Evolutionary conservation across 192 early-diverging fungal genomes (phyloP), one percentile per base, ranked within the genome.

Genomic region (Coemansia sp.): DNA sequence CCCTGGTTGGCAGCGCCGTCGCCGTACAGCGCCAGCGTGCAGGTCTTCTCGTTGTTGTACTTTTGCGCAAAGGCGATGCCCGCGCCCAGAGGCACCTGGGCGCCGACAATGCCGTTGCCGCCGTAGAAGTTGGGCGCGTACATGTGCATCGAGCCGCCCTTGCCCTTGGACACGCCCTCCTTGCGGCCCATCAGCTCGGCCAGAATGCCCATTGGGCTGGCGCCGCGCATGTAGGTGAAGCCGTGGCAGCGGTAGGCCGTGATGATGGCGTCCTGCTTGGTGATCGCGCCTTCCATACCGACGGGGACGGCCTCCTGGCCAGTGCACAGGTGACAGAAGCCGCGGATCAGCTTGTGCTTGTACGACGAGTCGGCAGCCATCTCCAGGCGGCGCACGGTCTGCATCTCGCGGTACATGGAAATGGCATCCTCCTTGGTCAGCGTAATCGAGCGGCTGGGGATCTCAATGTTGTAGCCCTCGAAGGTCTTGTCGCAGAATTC

Each of bases 131-230:
- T 87, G 55, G 78, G 81, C 39, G 87, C 85, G 78, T 95, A 98
- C 91, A 98, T 93, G 83, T 98, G 95, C 95, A 98, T 98, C 49
- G 95, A 98, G n/a, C 95, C 95, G 58, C 94, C 95, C 83, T 95
- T 98, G 35, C 95, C 95, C 67, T 82, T 77, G 24, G 93, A 93
- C 67, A 87, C 85, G 66, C 95, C 95, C 42, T 76, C 84, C 45
- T 64, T 57, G 54, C 87, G 85, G 52, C 95, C 95, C 79, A 87
- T 85, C 75, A 91, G 78, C 61, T 91, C 89, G 34, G 83, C 86
- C 44, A 91, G 50, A 58, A 91, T 85, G 14, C 77, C 74, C 27
- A 73, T 67, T 29, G 80, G 60, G 47, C 81, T 67, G 7, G 67
- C 86, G 32, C 89, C 95, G 59, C 93, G 92, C 61, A 85, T 80